These are phyloP conservation scores for Yarrowia divulgata DNA, from an alignment of 805 yeast species.

Conservation along the genomic window DNA sequence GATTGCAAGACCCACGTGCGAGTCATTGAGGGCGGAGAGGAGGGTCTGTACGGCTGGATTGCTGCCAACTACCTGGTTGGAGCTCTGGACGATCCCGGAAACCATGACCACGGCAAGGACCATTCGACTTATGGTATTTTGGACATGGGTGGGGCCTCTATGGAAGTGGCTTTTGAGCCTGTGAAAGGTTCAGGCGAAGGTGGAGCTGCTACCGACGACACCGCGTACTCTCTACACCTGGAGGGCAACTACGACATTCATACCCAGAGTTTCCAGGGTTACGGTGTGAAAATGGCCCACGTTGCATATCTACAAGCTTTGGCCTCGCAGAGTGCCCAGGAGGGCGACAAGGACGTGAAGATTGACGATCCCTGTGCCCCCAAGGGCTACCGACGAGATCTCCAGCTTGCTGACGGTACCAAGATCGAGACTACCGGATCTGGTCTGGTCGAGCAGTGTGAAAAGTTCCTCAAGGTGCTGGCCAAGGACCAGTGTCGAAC, in stretches of 20 bases:
- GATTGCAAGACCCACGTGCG: constrained; percentile 76
- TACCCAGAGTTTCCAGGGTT: constrained; percentile 98
- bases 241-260: constrained; percentile 73
- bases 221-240: constrained; percentile 69
- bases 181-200: constrained; percentile 54
- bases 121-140: constrained; percentile 79
- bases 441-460: constrained; percentile 80
- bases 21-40: constrained; percentile 92
- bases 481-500: constrained; percentile 35
- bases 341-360: constrained; percentile 43
- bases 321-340: constrained; percentile 1
- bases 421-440: constrained; percentile 61
- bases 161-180: constrained; percentile 94
- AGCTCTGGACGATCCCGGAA: constrained; percentile 54
- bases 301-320: constrained; percentile 58
- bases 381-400: constrained; percentile 55
- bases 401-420: constrained; percentile 41
- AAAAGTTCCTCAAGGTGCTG: constrained; percentile 50
- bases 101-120: constrained; percentile 43
- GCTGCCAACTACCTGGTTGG: constrained; percentile 85
- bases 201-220: constrained; percentile 69
- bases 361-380: constrained; percentile 85
- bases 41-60: constrained; percentile 97
- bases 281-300: constrained; percentile 95
- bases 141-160: constrained; percentile 99